A percentile compares a stretch with the other conserved stretches of the same genome.
These are phyloP conservation scores for Candida mesenterica DNA, from an alignment of 1,139 yeast genomes.

Conservation along the genomic window DNA sequence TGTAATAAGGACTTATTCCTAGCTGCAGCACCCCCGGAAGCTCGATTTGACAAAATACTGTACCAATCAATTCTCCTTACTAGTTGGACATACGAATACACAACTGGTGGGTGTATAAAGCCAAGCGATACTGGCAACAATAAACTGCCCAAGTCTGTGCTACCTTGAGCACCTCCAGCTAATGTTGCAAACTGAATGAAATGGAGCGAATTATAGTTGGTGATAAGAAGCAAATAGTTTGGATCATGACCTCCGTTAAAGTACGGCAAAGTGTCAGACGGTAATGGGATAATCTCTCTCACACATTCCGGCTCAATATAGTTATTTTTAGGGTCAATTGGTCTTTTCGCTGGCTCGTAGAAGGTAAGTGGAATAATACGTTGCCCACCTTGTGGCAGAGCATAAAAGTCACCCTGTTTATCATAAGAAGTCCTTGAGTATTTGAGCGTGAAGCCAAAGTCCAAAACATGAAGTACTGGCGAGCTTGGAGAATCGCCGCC, in stretches of 20 bases:
- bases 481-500: constrained; percentile 61
- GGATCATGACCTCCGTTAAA: constrained; percentile 75
- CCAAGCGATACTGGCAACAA: constrained; percentile 76
- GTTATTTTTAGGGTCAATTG: constrained; percentile 20
- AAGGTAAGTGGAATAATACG: constrained; percentile 32
- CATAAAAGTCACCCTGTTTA: constrained; percentile 75
- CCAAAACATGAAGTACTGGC: constrained; percentile 61
- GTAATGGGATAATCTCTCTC: constrained; percentile 29
- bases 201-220: constrained; percentile 54
- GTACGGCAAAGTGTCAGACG: constrained; percentile 49
- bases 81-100: constrained; percentile 50
- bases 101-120: constrained; percentile 75
- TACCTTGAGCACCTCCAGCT: constrained; percentile 45
- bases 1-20: constrained; percentile 43
- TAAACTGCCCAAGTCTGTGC: constrained; percentile 53
- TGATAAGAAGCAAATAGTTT: constrained; percentile 51
- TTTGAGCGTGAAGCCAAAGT: constrained; percentile 78
- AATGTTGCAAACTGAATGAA: constrained; percentile 19
- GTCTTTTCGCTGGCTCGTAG: constrained; percentile 15
- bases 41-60: constrained; percentile 56
- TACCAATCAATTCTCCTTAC: constrained; percentile 72
- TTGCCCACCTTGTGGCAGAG: constrained; percentile 53
- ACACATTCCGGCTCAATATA: constrained; percentile 24
- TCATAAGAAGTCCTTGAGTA: constrained; percentile 80
- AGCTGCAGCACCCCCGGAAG: constrained; percentile 39